Percentiles rank a stretch among this genome's conserved stretches.
phyloP scores from a whole-genome alignment of 148 eudicot species.

The Arctostaphylos glauca region DNA sequence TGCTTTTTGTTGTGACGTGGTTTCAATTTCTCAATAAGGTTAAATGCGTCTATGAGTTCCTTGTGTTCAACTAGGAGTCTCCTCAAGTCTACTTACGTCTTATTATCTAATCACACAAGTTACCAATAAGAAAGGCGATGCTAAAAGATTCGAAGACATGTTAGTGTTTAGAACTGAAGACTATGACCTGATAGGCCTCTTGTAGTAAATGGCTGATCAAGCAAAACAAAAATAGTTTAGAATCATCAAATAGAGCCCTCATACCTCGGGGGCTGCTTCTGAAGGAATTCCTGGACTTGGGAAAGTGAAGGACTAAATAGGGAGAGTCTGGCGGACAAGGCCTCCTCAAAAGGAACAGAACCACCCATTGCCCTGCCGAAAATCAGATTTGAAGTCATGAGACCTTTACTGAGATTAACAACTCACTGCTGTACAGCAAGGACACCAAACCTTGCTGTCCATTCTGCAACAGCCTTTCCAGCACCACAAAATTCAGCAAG shows the following conservation, averaged over 20 bases:
- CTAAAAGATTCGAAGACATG: neutral
- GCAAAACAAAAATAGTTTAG: neutral
- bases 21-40: neutral
- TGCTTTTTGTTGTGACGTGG: neutral
- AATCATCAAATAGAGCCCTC: neutral
- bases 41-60: neutral
- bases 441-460: conserved; percentile 74
- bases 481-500: conserved; percentile 96
- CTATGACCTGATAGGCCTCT: conserved; percentile 2
- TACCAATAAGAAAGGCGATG: neutral
- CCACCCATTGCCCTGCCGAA: conserved; percentile 85
- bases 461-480: conserved; percentile 93
- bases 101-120: neutral
- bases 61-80: neutral
- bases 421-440: conserved; percentile 10
- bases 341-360: conserved; percentile 78
- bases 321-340: conserved; percentile 67
- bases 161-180: neutral
- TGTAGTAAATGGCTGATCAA: neutral
- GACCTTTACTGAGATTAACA: neutral
- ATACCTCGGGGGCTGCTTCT: conserved; percentile 77
- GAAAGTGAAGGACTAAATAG: conserved; percentile 70
- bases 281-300: conserved; percentile 65
- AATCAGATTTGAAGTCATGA: neutral
- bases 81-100: neutral